Conservation (phyloP, 176 grass and related monocot genomes). For the Eleusine indica region DNA sequence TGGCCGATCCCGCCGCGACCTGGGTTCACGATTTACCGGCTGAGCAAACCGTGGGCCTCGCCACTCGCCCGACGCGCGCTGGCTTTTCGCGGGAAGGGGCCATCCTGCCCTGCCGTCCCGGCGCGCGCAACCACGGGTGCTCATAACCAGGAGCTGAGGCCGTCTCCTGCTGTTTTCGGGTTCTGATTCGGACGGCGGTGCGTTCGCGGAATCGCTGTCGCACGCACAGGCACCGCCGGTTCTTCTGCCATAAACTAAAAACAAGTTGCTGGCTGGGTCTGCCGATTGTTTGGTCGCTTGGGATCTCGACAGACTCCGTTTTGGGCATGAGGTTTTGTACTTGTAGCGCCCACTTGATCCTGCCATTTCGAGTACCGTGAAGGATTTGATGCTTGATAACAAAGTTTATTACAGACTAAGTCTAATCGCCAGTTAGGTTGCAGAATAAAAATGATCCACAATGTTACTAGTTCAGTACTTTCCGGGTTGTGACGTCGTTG, state of each 20-base stretch:
- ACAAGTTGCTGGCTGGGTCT: neutral
- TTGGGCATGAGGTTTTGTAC: neutral
- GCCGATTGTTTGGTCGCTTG: slow-evolving; percentile 9
- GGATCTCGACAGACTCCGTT: slow-evolving; percentile 5
- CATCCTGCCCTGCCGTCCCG: no score
- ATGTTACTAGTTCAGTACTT: no score
- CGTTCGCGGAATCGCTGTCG: neutral
- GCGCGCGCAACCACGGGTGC: neutral
- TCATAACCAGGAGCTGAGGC: no score
- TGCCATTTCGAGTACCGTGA: neutral
- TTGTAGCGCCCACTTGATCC: neutral
- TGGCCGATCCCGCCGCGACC: neutral
- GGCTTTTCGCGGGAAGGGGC: neutral
- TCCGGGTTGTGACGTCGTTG: no score
- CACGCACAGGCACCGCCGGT: neutral
- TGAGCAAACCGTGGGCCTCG: slow-evolving; percentile 17
- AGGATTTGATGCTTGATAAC: neutral
- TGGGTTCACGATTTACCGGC: neutral
- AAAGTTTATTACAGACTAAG: neutral
- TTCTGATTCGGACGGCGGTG: slow-evolving; percentile 14
- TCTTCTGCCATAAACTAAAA: neutral
- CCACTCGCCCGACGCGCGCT: neutral
- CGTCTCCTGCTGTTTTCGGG: slow-evolving; percentile 4
- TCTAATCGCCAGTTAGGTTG: neutral
- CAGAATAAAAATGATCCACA: neutral